Conservation (phyloP, 2,329 filamentous ascomycete species). For the Cryphonectria parasitica region DNA sequence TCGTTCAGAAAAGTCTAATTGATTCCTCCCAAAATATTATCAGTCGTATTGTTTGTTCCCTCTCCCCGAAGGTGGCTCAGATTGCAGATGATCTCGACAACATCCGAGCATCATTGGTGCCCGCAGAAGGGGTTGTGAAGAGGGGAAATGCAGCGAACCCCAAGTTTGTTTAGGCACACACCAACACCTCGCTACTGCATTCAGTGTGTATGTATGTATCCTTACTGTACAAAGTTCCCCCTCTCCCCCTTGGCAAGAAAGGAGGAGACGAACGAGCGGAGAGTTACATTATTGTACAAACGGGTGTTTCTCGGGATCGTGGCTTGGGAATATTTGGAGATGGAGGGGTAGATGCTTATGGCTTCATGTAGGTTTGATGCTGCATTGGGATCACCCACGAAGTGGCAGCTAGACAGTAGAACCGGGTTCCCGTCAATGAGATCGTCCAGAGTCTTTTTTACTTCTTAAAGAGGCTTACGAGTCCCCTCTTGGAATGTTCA, state of each 20-base stretch:
- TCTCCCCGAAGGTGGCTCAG: neutral
- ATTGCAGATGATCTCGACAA: conserved; percentile 26
- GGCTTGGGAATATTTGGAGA: conserved; percentile 2
- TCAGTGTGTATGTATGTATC: neutral
- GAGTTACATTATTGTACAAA: neutral
- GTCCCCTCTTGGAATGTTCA: neutral
- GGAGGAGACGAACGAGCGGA: neutral
- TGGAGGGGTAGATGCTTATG: neutral
- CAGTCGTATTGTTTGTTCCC: neutral
- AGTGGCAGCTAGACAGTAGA: neutral
- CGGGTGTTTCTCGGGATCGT: conserved; percentile 28
- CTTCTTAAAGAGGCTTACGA: conserved; percentile 15
- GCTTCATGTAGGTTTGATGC: neutral
- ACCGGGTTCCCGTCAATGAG: conserved; percentile 15
- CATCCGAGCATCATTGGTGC: conserved; percentile 27
- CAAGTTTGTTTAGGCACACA: conserved; percentile 12
- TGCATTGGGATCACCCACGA: conserved; percentile 13
- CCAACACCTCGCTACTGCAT: neutral
- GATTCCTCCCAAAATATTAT: neutral
- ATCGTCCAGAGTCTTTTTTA: neutral
- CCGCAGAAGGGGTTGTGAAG: conserved; percentile 22
- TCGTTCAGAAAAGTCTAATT: conserved; percentile 16
- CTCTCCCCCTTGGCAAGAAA: neutral
- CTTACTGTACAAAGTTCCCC: neutral
- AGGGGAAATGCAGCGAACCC: conserved; percentile 23